phyloP scores from a whole-genome alignment of 2,329 filamentous ascomycete species.

The Penicillium concentricum region DNA sequence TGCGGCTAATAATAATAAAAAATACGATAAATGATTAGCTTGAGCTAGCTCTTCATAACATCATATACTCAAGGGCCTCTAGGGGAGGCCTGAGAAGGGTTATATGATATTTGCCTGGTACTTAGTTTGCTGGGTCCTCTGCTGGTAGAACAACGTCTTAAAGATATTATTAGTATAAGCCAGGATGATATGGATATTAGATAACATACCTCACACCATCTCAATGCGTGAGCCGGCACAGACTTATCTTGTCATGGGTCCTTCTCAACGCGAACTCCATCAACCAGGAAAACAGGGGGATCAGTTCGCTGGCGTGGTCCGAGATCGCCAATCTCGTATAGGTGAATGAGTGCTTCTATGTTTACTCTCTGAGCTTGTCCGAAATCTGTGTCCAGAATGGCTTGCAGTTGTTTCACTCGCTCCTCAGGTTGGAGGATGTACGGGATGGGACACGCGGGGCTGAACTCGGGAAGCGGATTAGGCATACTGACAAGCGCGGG shows the following conservation, averaged over 20 bases:
- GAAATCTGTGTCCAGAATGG: neutral
- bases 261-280: neutral
- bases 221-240: neutral
- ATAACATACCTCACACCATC: neutral
- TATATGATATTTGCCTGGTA: slow-evolving; percentile 5
- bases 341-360: slow-evolving; percentile 5
- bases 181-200: neutral
- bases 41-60: neutral
- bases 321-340: slow-evolving; percentile 7
- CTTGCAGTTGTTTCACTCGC: neutral
- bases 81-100: neutral
- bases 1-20: too few species aligned
- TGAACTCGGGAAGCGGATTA: slow-evolving; percentile 2
- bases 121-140: neutral
- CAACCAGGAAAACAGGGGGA: slow-evolving; percentile 1
- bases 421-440: slow-evolving; percentile 1
- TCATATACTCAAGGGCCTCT: neutral
- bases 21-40: too few species aligned
- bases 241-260: neutral
- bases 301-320: slow-evolving; percentile 1
- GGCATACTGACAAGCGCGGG: slow-evolving; percentile 1
- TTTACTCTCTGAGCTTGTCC: slow-evolving; percentile 2
- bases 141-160: neutral
- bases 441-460: slow-evolving; percentile 2
- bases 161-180: neutral